phyloP scores from a whole-genome alignment of 371 early-diverging fungal species.

The Saksenaea vasiformis region DNA sequence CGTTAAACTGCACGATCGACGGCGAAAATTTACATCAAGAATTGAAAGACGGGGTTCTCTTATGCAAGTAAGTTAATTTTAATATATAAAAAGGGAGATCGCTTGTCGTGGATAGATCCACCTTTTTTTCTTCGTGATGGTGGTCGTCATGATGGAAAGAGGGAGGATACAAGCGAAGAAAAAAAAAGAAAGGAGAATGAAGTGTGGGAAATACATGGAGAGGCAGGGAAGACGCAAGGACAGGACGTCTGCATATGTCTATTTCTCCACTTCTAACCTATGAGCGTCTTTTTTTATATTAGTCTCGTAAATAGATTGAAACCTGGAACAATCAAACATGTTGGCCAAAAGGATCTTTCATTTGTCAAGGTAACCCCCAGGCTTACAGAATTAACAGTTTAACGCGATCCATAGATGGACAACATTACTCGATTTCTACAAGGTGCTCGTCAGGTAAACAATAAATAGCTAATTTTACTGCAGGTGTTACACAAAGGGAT shows the following conservation, averaged over 20 bases:
- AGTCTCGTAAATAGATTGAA: conserved; percentile 75
- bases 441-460: conserved; percentile 54
- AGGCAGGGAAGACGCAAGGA: conserved; percentile 4
- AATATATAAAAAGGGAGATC: neutral
- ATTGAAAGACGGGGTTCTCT: conserved; percentile 77
- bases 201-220: neutral
- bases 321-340: conserved; percentile 71
- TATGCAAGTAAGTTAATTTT: conserved; percentile 67
- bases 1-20: conserved; percentile 14
- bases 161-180: neutral
- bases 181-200: neutral
- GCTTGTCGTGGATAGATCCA: neutral
- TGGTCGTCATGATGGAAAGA: neutral
- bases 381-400: conserved; percentile 6
- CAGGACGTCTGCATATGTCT: neutral
- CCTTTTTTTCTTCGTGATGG: neutral
- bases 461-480: neutral
- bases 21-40: conserved; percentile 54
- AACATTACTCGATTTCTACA: conserved; percentile 71
- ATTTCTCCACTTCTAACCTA: neutral
- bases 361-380: conserved; percentile 67
- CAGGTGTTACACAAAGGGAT: conserved; percentile 38
- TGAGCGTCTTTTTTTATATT: conserved; percentile 4
- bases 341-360: conserved; percentile 68
- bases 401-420: conserved; percentile 67